Conservation (phyloP, 2,329 filamentous ascomycete genomes). For the Rutstroemia sp. region DNA sequence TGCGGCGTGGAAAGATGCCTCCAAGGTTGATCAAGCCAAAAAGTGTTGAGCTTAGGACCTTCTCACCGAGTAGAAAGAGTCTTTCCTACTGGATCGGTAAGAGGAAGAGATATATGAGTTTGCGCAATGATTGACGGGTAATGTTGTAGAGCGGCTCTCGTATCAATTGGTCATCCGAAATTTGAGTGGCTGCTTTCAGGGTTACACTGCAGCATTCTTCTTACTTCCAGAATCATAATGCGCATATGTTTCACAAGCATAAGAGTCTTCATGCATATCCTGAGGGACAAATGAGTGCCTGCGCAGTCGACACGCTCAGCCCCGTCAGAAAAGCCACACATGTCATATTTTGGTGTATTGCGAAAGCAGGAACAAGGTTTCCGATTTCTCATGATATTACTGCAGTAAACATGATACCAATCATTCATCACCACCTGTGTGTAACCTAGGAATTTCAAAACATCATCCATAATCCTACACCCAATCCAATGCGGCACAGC, state of each 20-base stretch:
- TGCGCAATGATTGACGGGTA: neutral
- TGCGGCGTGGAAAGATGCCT: no score
- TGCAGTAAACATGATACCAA: neutral
- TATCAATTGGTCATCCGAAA: neutral
- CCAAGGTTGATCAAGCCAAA: no score
- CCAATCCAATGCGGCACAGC: neutral
- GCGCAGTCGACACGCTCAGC: no score
- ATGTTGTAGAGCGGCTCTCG: neutral
- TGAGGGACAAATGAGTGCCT: no score
- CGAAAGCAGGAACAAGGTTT: neutral
- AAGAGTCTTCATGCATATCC: no score
- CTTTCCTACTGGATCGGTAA: neutral
- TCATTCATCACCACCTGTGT: neutral
- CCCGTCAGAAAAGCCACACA: neutral
- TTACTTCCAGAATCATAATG: neutral
- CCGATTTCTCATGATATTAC: neutral
- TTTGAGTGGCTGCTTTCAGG: neutral
- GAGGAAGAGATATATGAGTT: neutral
- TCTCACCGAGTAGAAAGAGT: no score
- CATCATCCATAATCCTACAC: neutral
- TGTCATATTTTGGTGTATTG: neutral
- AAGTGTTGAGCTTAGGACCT: no score
- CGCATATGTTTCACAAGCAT: neutral
- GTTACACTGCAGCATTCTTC: conserved; percentile 1
- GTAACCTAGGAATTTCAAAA: neutral